Evolutionary conservation across 139 green algal species (phyloP).

Genomic region (Dunaliella primolecta): DNA sequence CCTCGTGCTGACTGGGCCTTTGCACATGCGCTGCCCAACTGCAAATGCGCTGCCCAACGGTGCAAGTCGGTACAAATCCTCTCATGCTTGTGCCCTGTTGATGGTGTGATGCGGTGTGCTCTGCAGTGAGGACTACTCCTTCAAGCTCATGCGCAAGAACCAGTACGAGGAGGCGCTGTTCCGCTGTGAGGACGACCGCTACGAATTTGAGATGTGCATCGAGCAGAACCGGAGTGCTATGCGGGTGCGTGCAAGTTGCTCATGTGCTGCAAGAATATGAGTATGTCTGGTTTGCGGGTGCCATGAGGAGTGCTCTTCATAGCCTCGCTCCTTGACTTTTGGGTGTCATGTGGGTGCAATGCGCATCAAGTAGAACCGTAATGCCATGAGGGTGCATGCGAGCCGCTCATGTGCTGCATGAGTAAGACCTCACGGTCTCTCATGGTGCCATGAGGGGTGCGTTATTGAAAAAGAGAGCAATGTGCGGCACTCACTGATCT

Average conservation of each 20-base stretch:
- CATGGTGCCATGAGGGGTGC: too few species aligned
- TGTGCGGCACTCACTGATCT: too few species aligned
- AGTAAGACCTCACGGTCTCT: too few species aligned
- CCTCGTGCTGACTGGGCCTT: too few species aligned
- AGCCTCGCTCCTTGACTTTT: too few species aligned
- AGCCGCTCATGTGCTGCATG: too few species aligned
- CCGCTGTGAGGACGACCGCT: slow-evolving; percentile 95
- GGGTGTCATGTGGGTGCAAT: too few species aligned
- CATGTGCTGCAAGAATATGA: background rate
- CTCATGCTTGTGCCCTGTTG: too few species aligned
- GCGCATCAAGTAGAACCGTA: slow-evolving; percentile 80
- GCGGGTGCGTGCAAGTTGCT: slow-evolving; percentile 20
- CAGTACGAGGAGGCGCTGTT: slow-evolving; percentile 92
- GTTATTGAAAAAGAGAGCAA: too few species aligned
- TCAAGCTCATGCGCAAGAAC: slow-evolving; percentile 96
- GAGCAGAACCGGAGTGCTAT: slow-evolving; percentile 77
- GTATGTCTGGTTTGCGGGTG: background rate
- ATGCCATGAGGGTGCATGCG: slow-evolving; percentile 52
- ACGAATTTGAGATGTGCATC: slow-evolving; percentile 95
- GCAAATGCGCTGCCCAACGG: too few species aligned
- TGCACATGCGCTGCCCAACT: too few species aligned
- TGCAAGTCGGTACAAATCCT: too few species aligned
- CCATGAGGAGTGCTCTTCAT: background rate
- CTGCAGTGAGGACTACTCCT: slow-evolving; percentile 56
- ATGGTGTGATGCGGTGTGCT: slow-evolving; percentile 42